phyloP scores from a whole-genome alignment of 495 filamentous ascomycete genomes.

The Podospora anserina region DNA sequence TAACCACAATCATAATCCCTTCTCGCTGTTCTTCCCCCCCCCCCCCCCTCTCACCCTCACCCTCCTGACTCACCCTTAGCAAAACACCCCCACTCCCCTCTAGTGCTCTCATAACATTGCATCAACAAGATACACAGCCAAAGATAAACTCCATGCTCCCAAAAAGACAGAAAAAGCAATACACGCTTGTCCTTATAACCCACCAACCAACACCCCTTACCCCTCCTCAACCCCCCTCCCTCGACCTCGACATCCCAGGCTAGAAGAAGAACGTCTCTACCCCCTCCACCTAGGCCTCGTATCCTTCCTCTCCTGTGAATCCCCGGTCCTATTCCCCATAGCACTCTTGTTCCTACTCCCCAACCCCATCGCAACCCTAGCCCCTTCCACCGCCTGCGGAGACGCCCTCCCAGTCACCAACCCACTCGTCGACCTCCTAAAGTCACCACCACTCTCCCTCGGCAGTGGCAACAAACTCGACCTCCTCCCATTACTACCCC shows the following conservation, averaged over 20 bases:
- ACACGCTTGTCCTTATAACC: background rate
- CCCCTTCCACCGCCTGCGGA: slow-evolving; percentile 41
- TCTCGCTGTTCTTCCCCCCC: background rate
- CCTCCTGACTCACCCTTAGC: background rate
- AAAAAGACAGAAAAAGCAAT: background rate
- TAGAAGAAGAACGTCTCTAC: background rate
- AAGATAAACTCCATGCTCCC: background rate
- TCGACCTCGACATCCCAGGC: background rate
- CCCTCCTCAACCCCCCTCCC: background rate
- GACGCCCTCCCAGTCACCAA: slow-evolving; percentile 34
- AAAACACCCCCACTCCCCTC: background rate
- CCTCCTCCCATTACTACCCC: slow-evolving; percentile 38
- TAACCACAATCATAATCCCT: slow-evolving; percentile 1
- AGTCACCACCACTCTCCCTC: background rate
- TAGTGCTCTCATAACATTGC: background rate
- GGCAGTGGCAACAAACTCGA: slow-evolving; percentile 48
- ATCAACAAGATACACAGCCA: background rate
- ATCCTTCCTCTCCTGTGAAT: slow-evolving; percentile 24
- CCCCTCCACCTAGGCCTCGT: slow-evolving; percentile 32
- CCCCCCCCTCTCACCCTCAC: no score
- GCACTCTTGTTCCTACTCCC: slow-evolving; percentile 23
- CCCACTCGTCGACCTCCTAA: slow-evolving; percentile 13
- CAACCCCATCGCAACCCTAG: slow-evolving; percentile 38
- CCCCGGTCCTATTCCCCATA: slow-evolving; percentile 22
- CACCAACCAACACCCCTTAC: background rate